phyloP scores from a whole-genome alignment of 371 early-diverging fungal species.

The Rhizopus delemar region DNA sequence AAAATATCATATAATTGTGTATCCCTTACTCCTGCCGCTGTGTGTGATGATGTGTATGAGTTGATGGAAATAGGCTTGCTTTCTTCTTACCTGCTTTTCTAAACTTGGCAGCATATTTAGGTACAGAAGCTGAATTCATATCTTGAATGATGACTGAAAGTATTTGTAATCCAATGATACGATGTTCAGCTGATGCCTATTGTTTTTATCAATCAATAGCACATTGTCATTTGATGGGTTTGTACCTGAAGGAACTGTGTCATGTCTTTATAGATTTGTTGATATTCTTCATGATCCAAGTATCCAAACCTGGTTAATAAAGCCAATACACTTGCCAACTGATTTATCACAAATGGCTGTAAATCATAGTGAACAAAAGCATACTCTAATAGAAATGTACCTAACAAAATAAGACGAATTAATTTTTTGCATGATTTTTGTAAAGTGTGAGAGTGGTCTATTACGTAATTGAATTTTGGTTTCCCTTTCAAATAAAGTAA shows the following conservation, averaged over 20 bases:
- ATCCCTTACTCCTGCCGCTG: conserved; percentile 81
- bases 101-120: conserved; percentile 63
- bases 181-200: conserved; percentile 59
- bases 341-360: conserved; percentile 63
- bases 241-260: conserved; percentile 65
- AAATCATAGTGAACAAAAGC: conserved; percentile 60
- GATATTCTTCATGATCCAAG: conserved; percentile 71
- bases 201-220: not conserved
- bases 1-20: conserved; percentile 71
- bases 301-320: conserved; percentile 78
- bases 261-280: conserved; percentile 59
- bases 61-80: not conserved
- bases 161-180: conserved; percentile 63
- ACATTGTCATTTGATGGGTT: not conserved
- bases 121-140: conserved; percentile 56
- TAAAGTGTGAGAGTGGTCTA: not conserved
- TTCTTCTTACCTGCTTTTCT: conserved; percentile 56
- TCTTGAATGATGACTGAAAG: conserved; percentile 55
- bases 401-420: conserved; percentile 19
- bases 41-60: not conserved
- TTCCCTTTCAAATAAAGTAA: conserved; percentile 58
- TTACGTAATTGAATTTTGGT: conserved; percentile 68
- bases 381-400: conserved; percentile 65
- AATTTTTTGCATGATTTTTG: not conserved
- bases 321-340: conserved; percentile 68